Base-by-base conservation (phyloP, 2,329 filamentous ascomycete genomes). In the Claviceps paspali region DNA sequence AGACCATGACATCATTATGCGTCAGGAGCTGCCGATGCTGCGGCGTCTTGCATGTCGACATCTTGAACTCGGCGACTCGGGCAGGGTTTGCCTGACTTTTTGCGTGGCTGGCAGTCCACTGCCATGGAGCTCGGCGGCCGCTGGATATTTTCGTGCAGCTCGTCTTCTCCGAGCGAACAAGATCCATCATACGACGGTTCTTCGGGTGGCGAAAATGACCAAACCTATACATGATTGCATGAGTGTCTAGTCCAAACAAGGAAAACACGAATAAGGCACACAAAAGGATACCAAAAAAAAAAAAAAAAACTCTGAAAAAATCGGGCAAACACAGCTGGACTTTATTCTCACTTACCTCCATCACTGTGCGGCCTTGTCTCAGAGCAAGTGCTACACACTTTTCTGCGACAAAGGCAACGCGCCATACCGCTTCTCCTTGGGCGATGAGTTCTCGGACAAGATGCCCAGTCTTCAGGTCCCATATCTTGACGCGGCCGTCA, bases 401-500 rank as follows among this genome's bases (percentile, higher is more conserved):
- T 60, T 98, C 91, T 46, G 94, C 88, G 54, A 98, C 91, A 55
- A 98, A 98, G 0, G 92, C 91, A 24, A 98, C 88, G 41, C 91
- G 74, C 91, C 91, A 98, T 0, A 98, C 91, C 12, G 88, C 87
- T 53, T 98, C 88, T 1, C 88, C 85, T 37, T 88, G 86, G 15
- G 81, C 78, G 33, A 88, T 88, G 29, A 98, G 72, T 59, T 98
- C 91, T 42, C 91, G 77, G 17, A 98, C 84, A 21, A 94, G 69
- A 40, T 83, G 80, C 3, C 91, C 91, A 2, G 84, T 91, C 59
- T 91, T 86, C 41, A 96, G 66, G 61, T 94, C 88, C 91, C 91
- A 98, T 38, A 98, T 87, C 61, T 96, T 98, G 46, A 98, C 91
- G 37, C 91, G 73, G n/a, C 91, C 91, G 59, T 98, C 91, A 50